A percentile compares a stretch with the other conserved stretches of the same genome.
These are phyloP conservation scores for Apophysomyces trapeziformis DNA, from an alignment of 371 early-diverging fungal species.

Conservation along the genomic window DNA sequence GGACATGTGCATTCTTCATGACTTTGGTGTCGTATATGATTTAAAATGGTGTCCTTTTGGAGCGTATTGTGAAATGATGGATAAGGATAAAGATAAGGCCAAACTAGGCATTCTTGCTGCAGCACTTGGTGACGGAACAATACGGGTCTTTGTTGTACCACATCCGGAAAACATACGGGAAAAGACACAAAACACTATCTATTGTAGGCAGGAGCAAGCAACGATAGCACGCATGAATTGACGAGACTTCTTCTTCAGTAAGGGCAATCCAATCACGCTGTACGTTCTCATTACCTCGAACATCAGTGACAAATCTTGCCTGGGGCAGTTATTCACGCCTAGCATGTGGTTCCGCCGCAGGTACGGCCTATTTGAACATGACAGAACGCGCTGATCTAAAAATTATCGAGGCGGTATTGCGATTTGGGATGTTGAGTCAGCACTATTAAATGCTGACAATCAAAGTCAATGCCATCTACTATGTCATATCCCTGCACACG, in stretches of 20 bases:
- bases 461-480: neutral
- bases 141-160: constrained; percentile 61
- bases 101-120: constrained; percentile 63
- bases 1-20: constrained; percentile 62
- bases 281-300: constrained; percentile 18
- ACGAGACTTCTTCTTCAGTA: constrained; percentile 22
- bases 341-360: constrained; percentile 34
- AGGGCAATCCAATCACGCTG: constrained; percentile 20
- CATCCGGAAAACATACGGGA: constrained; percentile 48
- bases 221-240: neutral
- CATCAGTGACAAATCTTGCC: constrained; percentile 16
- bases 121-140: constrained; percentile 58
- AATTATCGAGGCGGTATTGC: constrained; percentile 22
- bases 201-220: constrained; percentile 23
- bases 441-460: constrained; percentile 18
- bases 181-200: constrained; percentile 20
- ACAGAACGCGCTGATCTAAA: neutral
- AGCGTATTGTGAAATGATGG: constrained; percentile 40
- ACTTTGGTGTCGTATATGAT: constrained; percentile 56
- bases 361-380: constrained; percentile 10
- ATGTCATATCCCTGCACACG: constrained; percentile 6
- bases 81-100: constrained; percentile 11
- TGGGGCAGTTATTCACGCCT: constrained; percentile 33
- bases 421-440: constrained; percentile 30
- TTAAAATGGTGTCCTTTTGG: constrained; percentile 66